Evolutionary conservation across 352 stramenopile genomes (phyloP).

Genomic region (Elongisporangium undulatum): DNA sequence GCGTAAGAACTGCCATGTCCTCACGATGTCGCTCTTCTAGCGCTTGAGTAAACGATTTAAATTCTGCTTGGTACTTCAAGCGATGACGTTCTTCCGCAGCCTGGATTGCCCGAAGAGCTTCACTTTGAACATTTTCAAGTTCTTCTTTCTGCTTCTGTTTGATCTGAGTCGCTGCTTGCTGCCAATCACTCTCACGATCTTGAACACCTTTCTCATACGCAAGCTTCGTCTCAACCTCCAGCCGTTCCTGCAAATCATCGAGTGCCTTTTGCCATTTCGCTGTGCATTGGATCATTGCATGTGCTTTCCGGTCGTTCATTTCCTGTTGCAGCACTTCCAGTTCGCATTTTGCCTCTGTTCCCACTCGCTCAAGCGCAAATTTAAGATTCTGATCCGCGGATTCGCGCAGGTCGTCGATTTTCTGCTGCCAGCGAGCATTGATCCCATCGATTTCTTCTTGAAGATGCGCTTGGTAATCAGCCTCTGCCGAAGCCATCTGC

Average conservation of each 20-base stretch:
- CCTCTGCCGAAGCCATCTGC: neutral
- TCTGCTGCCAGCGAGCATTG: conserved; percentile 24
- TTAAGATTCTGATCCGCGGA: conserved; percentile 28
- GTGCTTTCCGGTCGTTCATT: conserved; percentile 53
- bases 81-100: conserved; percentile 61
- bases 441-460: conserved; percentile 23
- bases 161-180: conserved; percentile 63
- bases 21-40: conserved; percentile 24
- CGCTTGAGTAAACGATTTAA: conserved; percentile 21
- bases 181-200: conserved; percentile 75
- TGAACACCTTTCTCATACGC: conserved; percentile 56
- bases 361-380: conserved; percentile 20
- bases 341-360: conserved; percentile 27
- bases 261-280: conserved; percentile 68
- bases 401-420: conserved; percentile 23
- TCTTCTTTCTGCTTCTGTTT: conserved; percentile 74
- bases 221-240: conserved; percentile 57
- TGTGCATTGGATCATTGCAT: conserved; percentile 56
- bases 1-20: conserved; percentile 12
- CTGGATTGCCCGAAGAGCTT: conserved; percentile 58
- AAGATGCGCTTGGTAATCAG: conserved; percentile 14
- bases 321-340: conserved; percentile 48
- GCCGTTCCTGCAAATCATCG: conserved; percentile 55
- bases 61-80: conserved; percentile 37
- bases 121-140: conserved; percentile 46